phyloP scores from a whole-genome alignment of 352 stramenopile species.

The Phytophthora agathidicida region DNA sequence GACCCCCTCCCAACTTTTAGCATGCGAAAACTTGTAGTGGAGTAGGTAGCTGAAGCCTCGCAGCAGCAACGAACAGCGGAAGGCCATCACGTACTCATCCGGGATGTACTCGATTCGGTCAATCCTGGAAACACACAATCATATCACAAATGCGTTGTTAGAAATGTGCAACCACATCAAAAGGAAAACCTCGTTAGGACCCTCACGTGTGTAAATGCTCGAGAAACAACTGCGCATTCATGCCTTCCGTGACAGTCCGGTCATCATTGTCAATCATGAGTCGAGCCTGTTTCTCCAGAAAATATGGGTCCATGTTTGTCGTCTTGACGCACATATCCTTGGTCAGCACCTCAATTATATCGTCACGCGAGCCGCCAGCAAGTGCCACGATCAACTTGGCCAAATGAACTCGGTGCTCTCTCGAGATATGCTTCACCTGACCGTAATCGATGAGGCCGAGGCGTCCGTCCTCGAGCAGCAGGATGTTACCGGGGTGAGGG shows the following conservation, averaged over 20 bases:
- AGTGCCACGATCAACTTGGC: conserved; percentile 88
- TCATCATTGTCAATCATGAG: conserved; percentile 91
- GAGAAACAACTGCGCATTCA: conserved; percentile 87
- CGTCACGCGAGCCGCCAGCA: conserved; percentile 67
- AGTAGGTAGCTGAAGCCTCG: conserved; percentile 86
- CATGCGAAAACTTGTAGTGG: conserved; percentile 88
- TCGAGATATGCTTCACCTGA: conserved; percentile 88
- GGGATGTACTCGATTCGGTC: conserved; percentile 83
- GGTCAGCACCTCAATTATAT: conserved; percentile 79
- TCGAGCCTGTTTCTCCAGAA: conserved; percentile 82
- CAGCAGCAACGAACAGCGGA: conserved; percentile 83
- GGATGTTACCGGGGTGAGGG: conserved; percentile 91
- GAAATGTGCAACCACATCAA: background rate
- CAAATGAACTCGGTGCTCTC: conserved; percentile 68
- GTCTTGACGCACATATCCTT: conserved; percentile 81
- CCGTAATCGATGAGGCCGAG: conserved; percentile 93
- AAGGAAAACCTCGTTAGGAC: background rate
- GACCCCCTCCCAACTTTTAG: conserved; percentile 78
- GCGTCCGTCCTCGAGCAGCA: conserved; percentile 89
- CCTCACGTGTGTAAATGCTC: conserved; percentile 85
- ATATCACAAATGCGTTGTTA: conserved; percentile 6
- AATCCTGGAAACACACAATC: conserved; percentile 46
- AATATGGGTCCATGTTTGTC: conserved; percentile 81
- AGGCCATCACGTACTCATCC: conserved; percentile 90
- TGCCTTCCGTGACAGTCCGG: conserved; percentile 74